Conservation (phyloP, 2,329 filamentous ascomycete genomes). For the Trichoderma koningiopsis region DNA sequence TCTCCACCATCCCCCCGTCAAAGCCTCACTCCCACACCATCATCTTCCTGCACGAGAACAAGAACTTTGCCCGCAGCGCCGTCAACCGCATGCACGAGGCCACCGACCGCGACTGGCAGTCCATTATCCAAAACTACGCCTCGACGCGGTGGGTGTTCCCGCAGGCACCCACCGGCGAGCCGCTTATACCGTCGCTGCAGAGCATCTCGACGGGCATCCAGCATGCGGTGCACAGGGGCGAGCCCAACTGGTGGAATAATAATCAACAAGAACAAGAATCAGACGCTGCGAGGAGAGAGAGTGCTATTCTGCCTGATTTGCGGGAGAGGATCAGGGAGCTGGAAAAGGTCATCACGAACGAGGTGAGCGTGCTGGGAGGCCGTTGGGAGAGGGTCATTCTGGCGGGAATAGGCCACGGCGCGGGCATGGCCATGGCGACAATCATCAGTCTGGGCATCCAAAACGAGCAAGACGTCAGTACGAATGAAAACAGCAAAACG, state of each 20-base stretch:
- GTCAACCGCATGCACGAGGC: conserved; percentile 15
- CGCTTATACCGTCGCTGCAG: not conserved
- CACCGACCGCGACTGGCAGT: conserved; percentile 16
- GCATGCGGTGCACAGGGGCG: not conserved
- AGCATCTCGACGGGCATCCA: conserved; percentile 20
- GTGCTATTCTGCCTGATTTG: not conserved
- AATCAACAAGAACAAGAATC: not conserved
- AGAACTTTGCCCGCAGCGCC: not conserved
- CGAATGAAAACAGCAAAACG: no score
- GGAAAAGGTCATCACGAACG: conserved; percentile 5
- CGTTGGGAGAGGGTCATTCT: conserved; percentile 19
- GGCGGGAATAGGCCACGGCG: conserved; percentile 14
- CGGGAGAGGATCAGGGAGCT: not conserved
- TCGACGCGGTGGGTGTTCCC: conserved; percentile 24
- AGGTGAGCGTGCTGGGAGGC: conserved; percentile 7
- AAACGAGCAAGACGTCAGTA: not conserved
- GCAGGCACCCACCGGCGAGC: conserved; percentile 19
- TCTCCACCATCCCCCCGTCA: conserved; percentile 20
- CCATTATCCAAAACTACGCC: conserved; percentile 22
- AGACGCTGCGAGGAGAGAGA: not conserved
- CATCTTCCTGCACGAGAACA: conserved; percentile 20
- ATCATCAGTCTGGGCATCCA: not conserved
- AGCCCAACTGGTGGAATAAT: conserved; percentile 12
- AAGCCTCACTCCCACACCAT: conserved; percentile 20
- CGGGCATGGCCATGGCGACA: conserved; percentile 5